phyloP scores from a whole-genome alignment of 23 red algal species.

The Gracilaria domingensis region DNA sequence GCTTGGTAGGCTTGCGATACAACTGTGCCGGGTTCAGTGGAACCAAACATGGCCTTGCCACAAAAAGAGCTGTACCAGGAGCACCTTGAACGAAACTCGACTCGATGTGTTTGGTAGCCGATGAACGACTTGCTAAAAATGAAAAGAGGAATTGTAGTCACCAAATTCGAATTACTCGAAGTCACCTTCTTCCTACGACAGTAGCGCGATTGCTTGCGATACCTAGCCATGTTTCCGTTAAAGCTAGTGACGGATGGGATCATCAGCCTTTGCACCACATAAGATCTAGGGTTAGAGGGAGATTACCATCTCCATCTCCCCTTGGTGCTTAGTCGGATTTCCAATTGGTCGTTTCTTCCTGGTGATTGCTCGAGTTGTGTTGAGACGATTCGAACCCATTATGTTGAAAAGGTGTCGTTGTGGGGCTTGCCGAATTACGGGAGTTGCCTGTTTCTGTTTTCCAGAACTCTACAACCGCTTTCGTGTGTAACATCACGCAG shows the following conservation, averaged over 20 bases:
- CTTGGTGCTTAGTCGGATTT: neutral
- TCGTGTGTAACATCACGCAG: too few relatives aligned
- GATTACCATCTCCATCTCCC: neutral
- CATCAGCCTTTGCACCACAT: neutral
- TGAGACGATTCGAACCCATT: too few relatives aligned
- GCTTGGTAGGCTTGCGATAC: neutral
- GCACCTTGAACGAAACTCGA: neutral
- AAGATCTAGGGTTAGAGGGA: neutral
- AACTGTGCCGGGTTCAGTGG: neutral
- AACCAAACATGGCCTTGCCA: neutral
- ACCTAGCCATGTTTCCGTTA: neutral
- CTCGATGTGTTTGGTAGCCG: neutral
- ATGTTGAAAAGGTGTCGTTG: too few relatives aligned
- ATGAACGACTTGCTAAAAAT: conserved; percentile 32
- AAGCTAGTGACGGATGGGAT: too few relatives aligned
- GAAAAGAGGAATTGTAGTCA: neutral
- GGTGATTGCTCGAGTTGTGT: too few relatives aligned
- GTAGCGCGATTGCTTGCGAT: neutral
- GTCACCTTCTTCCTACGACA: neutral
- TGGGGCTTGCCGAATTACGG: too few relatives aligned
- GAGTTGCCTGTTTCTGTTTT: too few relatives aligned
- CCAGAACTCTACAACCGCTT: too few relatives aligned
- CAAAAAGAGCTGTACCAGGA: too few relatives aligned
- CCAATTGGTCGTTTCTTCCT: too few relatives aligned
- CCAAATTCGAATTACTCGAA: neutral